phyloP scores from a whole-genome alignment of 352 stramenopile species.

The Phytophthora cactorum region DNA sequence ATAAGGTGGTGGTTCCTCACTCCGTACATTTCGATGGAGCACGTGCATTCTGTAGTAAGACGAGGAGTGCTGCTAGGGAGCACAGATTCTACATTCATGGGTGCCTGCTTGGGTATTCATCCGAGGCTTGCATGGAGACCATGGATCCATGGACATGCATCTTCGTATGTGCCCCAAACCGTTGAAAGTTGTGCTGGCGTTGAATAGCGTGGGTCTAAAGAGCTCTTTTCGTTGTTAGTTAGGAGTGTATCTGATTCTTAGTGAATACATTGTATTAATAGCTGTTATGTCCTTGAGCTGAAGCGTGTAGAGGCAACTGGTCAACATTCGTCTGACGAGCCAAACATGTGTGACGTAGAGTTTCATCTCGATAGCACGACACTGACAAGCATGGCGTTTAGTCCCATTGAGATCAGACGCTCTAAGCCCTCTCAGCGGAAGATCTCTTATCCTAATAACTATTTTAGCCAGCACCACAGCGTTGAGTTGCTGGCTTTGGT shows the following conservation, averaged over 20 bases:
- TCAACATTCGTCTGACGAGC: conserved; percentile 11
- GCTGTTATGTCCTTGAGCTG: background rate
- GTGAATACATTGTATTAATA: too few species aligned
- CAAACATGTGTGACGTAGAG: conserved; percentile 12
- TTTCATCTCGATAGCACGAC: conserved; percentile 5
- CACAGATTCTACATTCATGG: conserved; percentile 13
- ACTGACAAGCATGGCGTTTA: background rate
- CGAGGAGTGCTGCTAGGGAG: background rate
- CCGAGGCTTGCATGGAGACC: background rate
- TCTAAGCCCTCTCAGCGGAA: background rate
- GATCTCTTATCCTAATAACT: background rate
- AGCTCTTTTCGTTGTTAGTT: background rate
- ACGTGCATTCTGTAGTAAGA: background rate
- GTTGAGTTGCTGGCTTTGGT: background rate
- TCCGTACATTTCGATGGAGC: conserved; percentile 9
- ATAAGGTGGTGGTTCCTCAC: conserved; percentile 14
- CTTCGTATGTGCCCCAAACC: background rate
- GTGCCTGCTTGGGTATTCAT: background rate
- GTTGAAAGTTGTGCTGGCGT: background rate
- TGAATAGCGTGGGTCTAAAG: too few species aligned
- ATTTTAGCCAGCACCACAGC: background rate
- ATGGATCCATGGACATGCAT: background rate
- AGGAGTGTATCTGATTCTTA: background rate
- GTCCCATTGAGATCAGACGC: background rate
- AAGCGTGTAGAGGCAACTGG: background rate